Conservation (phyloP, 1,284 basidiomycete genomes). For the Trametes pubescens region DNA sequence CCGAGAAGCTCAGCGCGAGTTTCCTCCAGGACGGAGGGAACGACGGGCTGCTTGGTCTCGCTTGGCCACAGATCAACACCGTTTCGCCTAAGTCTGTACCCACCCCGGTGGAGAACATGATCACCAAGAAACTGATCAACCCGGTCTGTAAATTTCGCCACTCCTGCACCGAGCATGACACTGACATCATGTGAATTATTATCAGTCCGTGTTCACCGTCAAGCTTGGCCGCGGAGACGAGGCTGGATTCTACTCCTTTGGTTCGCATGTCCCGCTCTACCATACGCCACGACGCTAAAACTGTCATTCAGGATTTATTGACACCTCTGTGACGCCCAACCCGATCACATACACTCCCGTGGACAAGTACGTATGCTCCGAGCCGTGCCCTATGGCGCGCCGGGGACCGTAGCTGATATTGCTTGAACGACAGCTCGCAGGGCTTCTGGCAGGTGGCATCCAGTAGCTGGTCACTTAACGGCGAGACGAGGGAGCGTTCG, state of each 20-base stretch:
- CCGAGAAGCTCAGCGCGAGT: slow-evolving; percentile 44
- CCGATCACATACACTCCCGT: slow-evolving; percentile 41
- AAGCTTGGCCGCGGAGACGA: slow-evolving; percentile 43
- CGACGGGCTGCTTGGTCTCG: slow-evolving; percentile 48
- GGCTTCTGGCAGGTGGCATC: slow-evolving; percentile 48
- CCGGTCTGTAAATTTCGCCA: slow-evolving; percentile 24
- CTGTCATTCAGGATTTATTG: slow-evolving; percentile 39
- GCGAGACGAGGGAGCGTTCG: slow-evolving; percentile 36
- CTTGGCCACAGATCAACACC: slow-evolving; percentile 48
- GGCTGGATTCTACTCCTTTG: slow-evolving; percentile 49
- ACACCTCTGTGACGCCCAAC: slow-evolving; percentile 40
- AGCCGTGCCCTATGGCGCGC: too few species aligned
- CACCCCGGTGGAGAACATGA: slow-evolving; percentile 50
- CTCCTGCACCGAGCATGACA: background rate
- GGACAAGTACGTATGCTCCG: slow-evolving; percentile 38
- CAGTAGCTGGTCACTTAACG: slow-evolving; percentile 39
- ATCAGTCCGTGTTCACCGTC: slow-evolving; percentile 44
- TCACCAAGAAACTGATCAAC: slow-evolving; percentile 43
- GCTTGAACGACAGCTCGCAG: slow-evolving; percentile 35
- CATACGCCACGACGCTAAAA: background rate
- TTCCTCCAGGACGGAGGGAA: slow-evolving; percentile 47
- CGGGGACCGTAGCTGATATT: too few species aligned
- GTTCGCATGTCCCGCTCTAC: slow-evolving; percentile 18
- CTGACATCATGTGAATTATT: background rate
- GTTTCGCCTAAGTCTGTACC: slow-evolving; percentile 43